Evolutionary conservation across 2,329 filamentous ascomycete genomes (phyloP).

Genomic region (Nothomitra cinnamomea): DNA sequence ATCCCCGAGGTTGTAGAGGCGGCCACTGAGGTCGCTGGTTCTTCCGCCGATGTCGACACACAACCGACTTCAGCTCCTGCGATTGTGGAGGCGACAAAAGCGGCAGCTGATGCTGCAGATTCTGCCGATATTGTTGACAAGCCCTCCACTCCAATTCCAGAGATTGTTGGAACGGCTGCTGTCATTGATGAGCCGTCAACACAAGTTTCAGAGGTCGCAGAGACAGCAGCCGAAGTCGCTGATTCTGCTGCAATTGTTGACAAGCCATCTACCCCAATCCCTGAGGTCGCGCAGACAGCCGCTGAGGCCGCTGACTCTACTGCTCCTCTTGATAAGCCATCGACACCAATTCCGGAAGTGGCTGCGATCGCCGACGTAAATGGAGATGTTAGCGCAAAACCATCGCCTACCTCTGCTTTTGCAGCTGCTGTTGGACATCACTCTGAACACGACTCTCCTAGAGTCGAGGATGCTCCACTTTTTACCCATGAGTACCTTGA

Average conservation of each 20-base stretch:
- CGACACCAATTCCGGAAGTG: background rate
- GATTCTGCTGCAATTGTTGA: no score
- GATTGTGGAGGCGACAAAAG: no score
- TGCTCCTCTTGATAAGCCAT: conserved; percentile 2
- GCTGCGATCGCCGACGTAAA: no score
- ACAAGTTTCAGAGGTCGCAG: background rate
- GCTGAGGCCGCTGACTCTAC: background rate
- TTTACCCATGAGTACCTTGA: conserved; percentile 4
- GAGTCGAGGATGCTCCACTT: conserved; percentile 5
- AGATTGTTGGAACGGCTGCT: no score
- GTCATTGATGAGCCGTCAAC: background rate
- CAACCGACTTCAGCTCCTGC: background rate
- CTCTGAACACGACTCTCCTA: background rate
- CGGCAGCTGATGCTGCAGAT: no score
- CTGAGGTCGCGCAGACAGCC: background rate
- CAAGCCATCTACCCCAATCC: background rate
- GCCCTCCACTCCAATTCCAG: background rate
- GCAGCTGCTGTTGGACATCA: background rate
- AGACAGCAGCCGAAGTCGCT: background rate
- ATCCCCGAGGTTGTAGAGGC: background rate
- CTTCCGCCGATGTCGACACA: no score
- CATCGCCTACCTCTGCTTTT: background rate
- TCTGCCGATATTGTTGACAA: no score
- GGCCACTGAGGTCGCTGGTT: no score
- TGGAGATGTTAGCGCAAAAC: background rate